Percentiles rank a stretch among this genome's conserved stretches.
phyloP scores from a whole-genome alignment of 805 yeast species.

The Kazachstania martiniae region DNA sequence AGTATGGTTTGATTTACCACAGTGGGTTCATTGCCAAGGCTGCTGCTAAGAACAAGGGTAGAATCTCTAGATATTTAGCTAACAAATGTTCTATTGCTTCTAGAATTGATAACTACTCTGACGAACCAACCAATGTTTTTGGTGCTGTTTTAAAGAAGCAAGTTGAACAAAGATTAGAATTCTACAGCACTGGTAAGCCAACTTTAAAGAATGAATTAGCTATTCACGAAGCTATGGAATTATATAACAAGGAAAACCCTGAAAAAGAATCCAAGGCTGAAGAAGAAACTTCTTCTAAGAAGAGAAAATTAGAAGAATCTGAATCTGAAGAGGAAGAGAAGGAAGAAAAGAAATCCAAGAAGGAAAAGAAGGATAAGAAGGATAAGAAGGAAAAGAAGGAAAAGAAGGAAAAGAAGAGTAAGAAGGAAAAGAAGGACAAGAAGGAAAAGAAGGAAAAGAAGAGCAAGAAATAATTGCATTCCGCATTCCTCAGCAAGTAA shows the following conservation, averaged over 20 bases:
- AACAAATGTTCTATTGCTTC: constrained; percentile 99
- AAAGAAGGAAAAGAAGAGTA: constrained; percentile 41
- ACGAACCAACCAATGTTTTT: constrained; percentile 81
- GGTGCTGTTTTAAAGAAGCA: constrained; percentile 89
- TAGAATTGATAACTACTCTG: constrained; percentile 95
- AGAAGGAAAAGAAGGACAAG: constrained; percentile 39
- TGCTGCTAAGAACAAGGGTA: constrained; percentile 93
- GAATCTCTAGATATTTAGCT: constrained; percentile 96
- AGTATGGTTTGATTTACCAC: constrained; percentile 91
- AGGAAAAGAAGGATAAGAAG: constrained; percentile 31
- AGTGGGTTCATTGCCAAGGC: constrained; percentile 92
- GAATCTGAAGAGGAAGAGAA: constrained; percentile 29
- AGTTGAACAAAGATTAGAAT: constrained; percentile 94
- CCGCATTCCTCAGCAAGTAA: too few species aligned
- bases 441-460: constrained; percentile 36
- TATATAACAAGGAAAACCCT: constrained; percentile 41
- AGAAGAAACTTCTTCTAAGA: constrained; percentile 19
- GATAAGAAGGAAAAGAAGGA: constrained; percentile 39
- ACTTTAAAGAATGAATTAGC: constrained; percentile 96
- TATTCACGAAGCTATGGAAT: constrained; percentile 78
- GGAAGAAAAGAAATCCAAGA: constrained; percentile 9
- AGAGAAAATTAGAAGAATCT: constrained; percentile 23
- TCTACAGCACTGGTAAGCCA: constrained; percentile 92
- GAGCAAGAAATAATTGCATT: constrained; percentile 30
- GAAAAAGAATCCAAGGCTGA: constrained; percentile 28